Conservation (phyloP, 2,329 filamentous ascomycete genomes). For the Paraphoma chrysanthemicola region DNA sequence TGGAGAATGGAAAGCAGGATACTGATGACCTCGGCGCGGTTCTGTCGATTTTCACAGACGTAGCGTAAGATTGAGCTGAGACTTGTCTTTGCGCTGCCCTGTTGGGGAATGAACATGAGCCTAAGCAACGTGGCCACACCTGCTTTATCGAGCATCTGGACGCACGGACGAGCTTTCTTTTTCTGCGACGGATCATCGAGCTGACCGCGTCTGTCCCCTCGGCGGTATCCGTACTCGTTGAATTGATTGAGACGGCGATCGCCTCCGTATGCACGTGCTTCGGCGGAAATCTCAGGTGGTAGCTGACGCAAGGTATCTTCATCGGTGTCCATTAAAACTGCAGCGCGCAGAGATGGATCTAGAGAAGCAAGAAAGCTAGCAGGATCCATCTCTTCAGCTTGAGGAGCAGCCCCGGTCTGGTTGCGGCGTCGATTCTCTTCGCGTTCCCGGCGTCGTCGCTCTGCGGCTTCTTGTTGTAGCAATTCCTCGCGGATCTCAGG, state of each 20-base stretch:
- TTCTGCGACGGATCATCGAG: slow-evolving; percentile 59
- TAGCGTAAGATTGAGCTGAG: slow-evolving; percentile 88
- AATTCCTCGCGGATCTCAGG: slow-evolving; percentile 90
- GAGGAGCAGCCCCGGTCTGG: slow-evolving; percentile 55
- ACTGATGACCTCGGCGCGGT: slow-evolving; percentile 90
- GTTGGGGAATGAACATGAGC: slow-evolving; percentile 97
- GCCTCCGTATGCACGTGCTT: slow-evolving; percentile 76
- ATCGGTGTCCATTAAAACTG: slow-evolving; percentile 89
- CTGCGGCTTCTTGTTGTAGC: slow-evolving; percentile 85
- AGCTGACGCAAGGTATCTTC: slow-evolving; percentile 84
- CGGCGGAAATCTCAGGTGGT: slow-evolving; percentile 83
- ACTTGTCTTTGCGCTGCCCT: slow-evolving; percentile 82
- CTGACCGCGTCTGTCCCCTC: slow-evolving; percentile 45
- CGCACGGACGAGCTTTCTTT: slow-evolving; percentile 78
- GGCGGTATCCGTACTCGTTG: slow-evolving; percentile 43
- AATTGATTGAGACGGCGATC: slow-evolving; percentile 63
- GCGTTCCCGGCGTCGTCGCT: slow-evolving; percentile 85
- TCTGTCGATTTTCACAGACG: slow-evolving; percentile 96
- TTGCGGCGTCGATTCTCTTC: slow-evolving; percentile 78
- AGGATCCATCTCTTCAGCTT: slow-evolving; percentile 80
- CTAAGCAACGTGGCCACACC: slow-evolving; percentile 94
- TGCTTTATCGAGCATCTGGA: slow-evolving; percentile 96
- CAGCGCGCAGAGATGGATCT: slow-evolving; percentile 81
- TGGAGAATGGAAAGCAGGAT: slow-evolving; percentile 92
- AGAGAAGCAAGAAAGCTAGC: slow-evolving; percentile 92